phyloP scores from a whole-genome alignment of 371 early-diverging fungal species.

The Capniomyces stellatus region DNA sequence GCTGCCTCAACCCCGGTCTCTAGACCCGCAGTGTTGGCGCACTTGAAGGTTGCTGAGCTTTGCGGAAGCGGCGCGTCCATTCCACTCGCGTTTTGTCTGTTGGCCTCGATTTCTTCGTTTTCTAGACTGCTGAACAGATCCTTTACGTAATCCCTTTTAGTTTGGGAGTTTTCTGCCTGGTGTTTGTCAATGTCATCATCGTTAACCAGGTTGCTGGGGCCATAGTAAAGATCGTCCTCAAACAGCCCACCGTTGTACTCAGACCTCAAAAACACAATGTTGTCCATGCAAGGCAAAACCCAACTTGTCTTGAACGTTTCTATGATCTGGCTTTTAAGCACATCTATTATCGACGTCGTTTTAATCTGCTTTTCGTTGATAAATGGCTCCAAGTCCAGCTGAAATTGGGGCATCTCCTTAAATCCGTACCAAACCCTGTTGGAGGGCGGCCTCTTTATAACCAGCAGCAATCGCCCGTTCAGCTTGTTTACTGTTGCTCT shows the following conservation, averaged over 20 bases:
- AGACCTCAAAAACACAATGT: background rate
- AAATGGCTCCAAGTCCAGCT: background rate
- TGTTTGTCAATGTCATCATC: background rate
- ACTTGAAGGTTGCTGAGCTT: no score
- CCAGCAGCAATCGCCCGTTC: background rate
- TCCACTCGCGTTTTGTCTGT: no score
- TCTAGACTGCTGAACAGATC: no score
- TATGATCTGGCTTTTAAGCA: background rate
- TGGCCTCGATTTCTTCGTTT: no score
- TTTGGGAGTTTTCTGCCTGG: no score
- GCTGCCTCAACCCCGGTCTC: no score
- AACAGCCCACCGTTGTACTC: conserved; percentile 1
- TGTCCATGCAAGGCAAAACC: conserved; percentile 1
- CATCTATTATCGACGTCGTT: background rate
- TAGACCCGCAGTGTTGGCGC: no score
- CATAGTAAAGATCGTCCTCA: background rate
- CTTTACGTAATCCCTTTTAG: no score
- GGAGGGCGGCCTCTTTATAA: background rate
- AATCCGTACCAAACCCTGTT: conserved; percentile 1
- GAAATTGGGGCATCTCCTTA: background rate
- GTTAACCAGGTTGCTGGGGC: background rate
- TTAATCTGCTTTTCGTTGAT: background rate
- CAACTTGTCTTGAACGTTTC: background rate
- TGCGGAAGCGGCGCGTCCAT: no score
- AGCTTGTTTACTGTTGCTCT: background rate